Evolutionary conservation across 2,329 filamentous ascomycete species (phyloP), one percentile per base, ranked within the genome.

Genomic region (Sporothrix globosa): DNA sequence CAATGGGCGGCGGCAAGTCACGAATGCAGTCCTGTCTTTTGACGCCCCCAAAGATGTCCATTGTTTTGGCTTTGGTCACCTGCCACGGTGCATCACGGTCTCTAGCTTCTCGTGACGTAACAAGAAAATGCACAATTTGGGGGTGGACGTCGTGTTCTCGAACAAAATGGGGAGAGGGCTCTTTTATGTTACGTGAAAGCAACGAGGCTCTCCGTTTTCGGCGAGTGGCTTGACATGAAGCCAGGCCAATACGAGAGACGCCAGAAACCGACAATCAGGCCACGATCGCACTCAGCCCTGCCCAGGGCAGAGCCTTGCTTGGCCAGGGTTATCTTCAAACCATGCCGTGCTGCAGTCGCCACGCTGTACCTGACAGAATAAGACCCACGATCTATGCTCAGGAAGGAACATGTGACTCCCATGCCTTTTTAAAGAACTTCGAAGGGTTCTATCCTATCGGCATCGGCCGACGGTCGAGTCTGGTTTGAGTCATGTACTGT

Each of bases 51-150:
- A 21, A 14, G 27, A 4, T 17, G 46, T 46, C 11, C 39, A 63
- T 7, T 63, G n/a, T 63, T 63, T 41, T 46, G 14, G 30, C n/a
- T 65, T 24, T 30, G 44, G 44, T 65, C 61, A 65, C 41, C 14
- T 34, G 60, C 41, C 61, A 17, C 24, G 34, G 24, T 50, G 44
- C 61, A 65, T 65, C 61, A n/a, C 34, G 24, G 44, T 3, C 44
- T 17, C 27, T 10, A 13, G 41, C 46, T 50, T 50, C 61, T 65
- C 61, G 46, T 65, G 44, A 65, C 61, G 61, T n/a, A 50, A 65
- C 44, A 30, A 24, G 5, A 63, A 46, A 17, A 27, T 14, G 58
- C 21, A 10, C 46, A 39, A 4, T 61, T 61, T 39, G 58, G 56
- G 52, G 58, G 21, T 46, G 14, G 39, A 46, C 6, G 39, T 63